Conservation (phyloP, 768 basidiomycete species). For the Tulasnella sp. region DNA sequence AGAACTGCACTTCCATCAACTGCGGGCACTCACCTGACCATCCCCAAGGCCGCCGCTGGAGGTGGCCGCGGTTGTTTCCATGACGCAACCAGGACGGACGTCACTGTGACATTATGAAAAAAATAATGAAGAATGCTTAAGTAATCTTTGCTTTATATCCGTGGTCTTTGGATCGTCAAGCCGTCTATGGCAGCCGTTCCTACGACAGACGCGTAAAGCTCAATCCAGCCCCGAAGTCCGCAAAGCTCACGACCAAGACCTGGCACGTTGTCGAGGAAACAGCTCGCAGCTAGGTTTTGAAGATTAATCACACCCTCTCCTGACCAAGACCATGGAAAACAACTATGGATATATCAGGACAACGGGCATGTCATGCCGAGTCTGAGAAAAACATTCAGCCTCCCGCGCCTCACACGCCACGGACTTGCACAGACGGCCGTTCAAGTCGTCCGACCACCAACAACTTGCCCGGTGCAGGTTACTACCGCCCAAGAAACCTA, state of each 20-base stretch:
- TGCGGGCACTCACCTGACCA: background rate
- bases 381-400: background rate
- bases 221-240: no score
- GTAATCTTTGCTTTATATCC: background rate
- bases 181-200: no score
- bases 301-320: background rate
- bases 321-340: no score
- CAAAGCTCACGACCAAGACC: background rate
- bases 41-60: background rate
- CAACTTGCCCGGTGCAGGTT: background rate
- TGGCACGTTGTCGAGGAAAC: background rate
- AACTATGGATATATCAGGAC: no score
- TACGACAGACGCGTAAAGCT: no score
- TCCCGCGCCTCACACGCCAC: background rate
- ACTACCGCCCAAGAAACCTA: background rate
- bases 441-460: background rate
- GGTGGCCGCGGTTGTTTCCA: no score
- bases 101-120: no score
- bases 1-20: background rate
- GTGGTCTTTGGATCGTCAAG: no score
- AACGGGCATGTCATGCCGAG: background rate
- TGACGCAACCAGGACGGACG: no score
- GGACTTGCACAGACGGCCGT: background rate
- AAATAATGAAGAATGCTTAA: background rate
- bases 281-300: background rate